Base-by-base conservation (phyloP, 441 rosid genomes). In the Sinapis alba region DNA sequence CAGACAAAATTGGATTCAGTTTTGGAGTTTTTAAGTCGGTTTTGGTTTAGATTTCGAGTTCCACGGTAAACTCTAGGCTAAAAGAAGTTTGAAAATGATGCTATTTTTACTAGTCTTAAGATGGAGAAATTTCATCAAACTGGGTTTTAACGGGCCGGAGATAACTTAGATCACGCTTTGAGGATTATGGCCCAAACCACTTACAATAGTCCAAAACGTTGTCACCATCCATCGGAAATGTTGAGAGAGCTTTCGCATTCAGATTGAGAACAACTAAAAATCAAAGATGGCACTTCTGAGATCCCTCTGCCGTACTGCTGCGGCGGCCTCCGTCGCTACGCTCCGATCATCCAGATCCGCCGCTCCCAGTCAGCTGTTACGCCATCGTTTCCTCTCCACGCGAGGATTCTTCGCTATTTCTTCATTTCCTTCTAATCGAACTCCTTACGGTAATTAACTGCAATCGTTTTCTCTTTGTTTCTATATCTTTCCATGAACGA, bases 261-360 rank as follows among this genome's bases (percentile, higher is more conserved):
- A 38, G 63, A 72, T 62, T 50, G 53, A 60, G 30, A 62, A 11
- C 6, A 41, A 18, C 41, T 10, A 30, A 61, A 58, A 45, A 13
- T 32, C 53, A 1, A 43, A 54, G 79, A 80, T 84, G 88, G 72
- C 58, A n/a, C 12, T 75, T 4, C 51, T 89, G 45, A 84, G 94
- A 84, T 87, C 91, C 76, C 43, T 89, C 26, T 80, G 26, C 80
- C 85, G 92, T 34, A 61, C 45, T 59, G 83, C 87, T 12, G 77
- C 87, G 69, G 65, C 76, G 60, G 65, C 65, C 45, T 38, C 74
- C 71, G 70, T 75, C 57, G 63, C 74, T 43, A 36, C 76, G 5
- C 69, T 91, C 73, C 86, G 85, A 65, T 81, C 82, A 0, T 79
- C 84, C 8, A 69, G 83, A 32, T 70, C 88, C 28, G 68, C 80